phyloP scores from a whole-genome alignment of 495 filamentous ascomycete species.

The Aspergillus cristatus region DNA sequence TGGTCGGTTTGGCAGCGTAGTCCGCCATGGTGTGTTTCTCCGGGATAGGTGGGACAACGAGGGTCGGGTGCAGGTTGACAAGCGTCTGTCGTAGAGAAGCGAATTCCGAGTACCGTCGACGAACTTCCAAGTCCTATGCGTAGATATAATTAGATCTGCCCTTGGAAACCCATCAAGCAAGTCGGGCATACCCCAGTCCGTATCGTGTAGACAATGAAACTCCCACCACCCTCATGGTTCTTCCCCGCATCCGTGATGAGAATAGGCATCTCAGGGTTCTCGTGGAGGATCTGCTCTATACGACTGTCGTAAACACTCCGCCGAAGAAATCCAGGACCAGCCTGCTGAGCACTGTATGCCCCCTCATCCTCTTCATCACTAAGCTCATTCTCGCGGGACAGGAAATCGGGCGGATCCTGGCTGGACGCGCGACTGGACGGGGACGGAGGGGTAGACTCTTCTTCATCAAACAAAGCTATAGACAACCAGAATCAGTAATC shows the following conservation, averaged over 20 bases:
- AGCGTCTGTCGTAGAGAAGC: conserved; percentile 84
- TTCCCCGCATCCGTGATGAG: conserved; percentile 91
- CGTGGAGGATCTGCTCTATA: conserved; percentile 92
- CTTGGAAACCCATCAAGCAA: conserved; percentile 7
- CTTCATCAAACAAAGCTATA: conserved; percentile 34
- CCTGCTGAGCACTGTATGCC: conserved; percentile 24
- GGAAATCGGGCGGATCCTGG: conserved; percentile 49
- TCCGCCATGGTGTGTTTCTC: conserved; percentile 99
- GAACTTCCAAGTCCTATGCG: conserved; percentile 79
- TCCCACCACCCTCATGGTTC: conserved; percentile 79
- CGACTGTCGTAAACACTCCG: conserved; percentile 90
- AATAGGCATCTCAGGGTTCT: conserved; percentile 82
- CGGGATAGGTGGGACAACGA: conserved; percentile 92
- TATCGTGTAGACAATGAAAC: conserved; percentile 95
- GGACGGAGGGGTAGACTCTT: conserved; percentile 40
- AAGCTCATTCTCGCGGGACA: conserved; percentile 45
- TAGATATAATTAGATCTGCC: conserved; percentile 4
- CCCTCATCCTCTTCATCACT: conserved; percentile 54
- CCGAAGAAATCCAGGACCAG: conserved; percentile 35
- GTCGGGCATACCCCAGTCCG: conserved; percentile 66
- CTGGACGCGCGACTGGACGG: conserved; percentile 35
- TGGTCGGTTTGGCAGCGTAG: conserved; percentile 94
- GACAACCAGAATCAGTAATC: conserved; percentile 7
- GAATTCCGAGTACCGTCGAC: conserved; percentile 93
- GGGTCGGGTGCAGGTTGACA: conserved; percentile 81